Percentiles rank a stretch among this genome's conserved stretches.
Evolutionary conservation across 495 filamentous ascomycete genomes (phyloP).

Genomic region (Usnea hakonensis): DNA sequence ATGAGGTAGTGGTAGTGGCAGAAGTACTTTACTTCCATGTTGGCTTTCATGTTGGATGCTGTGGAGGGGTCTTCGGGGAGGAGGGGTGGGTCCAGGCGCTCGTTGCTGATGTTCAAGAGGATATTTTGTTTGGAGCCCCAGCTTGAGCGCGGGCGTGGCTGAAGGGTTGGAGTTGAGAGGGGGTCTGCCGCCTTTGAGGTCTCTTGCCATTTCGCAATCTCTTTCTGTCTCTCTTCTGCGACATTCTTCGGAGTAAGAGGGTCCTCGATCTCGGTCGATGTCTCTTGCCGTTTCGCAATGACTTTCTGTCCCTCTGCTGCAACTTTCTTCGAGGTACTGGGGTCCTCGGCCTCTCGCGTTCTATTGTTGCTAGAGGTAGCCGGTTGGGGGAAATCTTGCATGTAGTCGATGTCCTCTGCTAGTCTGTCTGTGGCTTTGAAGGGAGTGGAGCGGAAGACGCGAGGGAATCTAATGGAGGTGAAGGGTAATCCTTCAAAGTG

Average conservation of each 20-base stretch:
- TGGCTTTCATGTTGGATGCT: slow-evolving; percentile 32
- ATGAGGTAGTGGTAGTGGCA: slow-evolving; percentile 41
- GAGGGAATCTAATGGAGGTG: slow-evolving; percentile 22
- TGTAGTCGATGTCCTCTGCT: background rate
- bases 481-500: slow-evolving; percentile 20
- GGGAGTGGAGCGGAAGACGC: slow-evolving; percentile 7
- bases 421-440: background rate
- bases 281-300: background rate
- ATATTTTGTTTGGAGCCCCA: slow-evolving; percentile 29
- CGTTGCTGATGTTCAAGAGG: slow-evolving; percentile 38
- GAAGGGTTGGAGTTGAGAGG: background rate
- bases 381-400: background rate
- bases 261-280: no score
- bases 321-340: background rate
- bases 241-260: no score
- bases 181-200: background rate
- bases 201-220: background rate
- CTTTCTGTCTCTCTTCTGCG: background rate
- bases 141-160: background rate
- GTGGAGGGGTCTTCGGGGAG: no score
- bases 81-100: slow-evolving; percentile 39
- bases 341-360: background rate
- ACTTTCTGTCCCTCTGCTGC: background rate
- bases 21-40: slow-evolving; percentile 31
- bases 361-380: background rate